Evolutionary conservation across 345 rosid species (phyloP).

Genomic region (Ceriops tagal): DNA sequence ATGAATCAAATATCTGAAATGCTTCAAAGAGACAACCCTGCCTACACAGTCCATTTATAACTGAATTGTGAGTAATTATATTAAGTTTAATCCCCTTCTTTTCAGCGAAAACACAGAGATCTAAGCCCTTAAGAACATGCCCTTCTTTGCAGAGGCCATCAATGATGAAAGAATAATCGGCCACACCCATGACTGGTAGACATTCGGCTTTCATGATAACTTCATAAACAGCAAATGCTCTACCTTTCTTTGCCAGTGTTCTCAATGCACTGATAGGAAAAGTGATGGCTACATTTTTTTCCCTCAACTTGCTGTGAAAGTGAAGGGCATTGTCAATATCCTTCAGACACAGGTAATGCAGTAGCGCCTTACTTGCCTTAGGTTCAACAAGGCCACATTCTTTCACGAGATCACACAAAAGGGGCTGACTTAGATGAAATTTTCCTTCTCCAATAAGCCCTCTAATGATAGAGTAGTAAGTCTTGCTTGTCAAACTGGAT

Average conservation of each 20-base stretch:
- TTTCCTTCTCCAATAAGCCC: constrained; percentile 34
- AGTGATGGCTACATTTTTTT: constrained; percentile 23
- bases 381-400: constrained; percentile 47
- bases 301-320: constrained; percentile 41
- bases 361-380: constrained; percentile 33
- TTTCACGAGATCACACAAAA: constrained; percentile 39
- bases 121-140: constrained; percentile 50
- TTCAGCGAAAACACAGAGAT: constrained; percentile 56
- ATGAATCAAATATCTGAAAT: constrained; percentile 73
- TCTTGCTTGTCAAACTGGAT: constrained; percentile 30
- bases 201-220: constrained; percentile 42
- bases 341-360: constrained; percentile 46
- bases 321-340: constrained; percentile 28
- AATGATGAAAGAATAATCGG: constrained; percentile 55
- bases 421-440: constrained; percentile 27
- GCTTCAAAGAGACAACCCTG: constrained; percentile 88
- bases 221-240: constrained; percentile 59
- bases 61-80: constrained; percentile 62
- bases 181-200: constrained; percentile 51
- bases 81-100: constrained; percentile 48
- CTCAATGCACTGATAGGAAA: constrained; percentile 41
- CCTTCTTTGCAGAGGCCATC: constrained; percentile 76
- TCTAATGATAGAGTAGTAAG: constrained; percentile 36
- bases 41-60: constrained; percentile 64
- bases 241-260: constrained; percentile 42